Evolutionary conservation across 495 filamentous ascomycete species (phyloP).

Genomic region (Xylaria sp.): DNA sequence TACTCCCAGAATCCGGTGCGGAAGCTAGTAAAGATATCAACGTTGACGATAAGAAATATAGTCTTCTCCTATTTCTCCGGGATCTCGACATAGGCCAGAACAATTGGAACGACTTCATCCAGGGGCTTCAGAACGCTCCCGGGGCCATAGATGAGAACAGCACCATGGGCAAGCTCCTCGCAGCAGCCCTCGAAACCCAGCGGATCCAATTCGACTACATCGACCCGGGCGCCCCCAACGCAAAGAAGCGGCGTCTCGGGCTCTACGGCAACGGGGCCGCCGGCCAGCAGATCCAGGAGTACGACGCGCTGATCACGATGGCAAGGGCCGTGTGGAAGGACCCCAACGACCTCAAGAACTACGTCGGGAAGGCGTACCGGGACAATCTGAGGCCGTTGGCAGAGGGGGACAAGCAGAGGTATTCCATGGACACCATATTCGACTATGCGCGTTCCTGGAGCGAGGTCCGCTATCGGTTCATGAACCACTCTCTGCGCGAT

Average conservation of each 20-base stretch:
- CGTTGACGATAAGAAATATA: background rate
- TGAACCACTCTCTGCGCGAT: slow-evolving; percentile 7
- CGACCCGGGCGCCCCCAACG: background rate
- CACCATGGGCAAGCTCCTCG: background rate
- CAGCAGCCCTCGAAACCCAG: background rate
- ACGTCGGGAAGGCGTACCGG: background rate
- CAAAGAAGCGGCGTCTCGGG: background rate
- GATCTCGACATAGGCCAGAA: background rate
- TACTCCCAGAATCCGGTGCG: background rate
- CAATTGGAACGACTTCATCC: background rate
- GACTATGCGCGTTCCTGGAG: background rate
- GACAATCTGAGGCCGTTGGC: background rate
- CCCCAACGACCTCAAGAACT: background rate
- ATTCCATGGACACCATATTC: background rate
- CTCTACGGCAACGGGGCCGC: slow-evolving; percentile 3
- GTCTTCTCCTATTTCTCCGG: slow-evolving; percentile 13
- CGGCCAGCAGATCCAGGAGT: background rate
- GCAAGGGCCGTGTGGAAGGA: slow-evolving; percentile 6
- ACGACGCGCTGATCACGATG: background rate
- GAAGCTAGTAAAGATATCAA: background rate
- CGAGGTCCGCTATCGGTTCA: slow-evolving; percentile 17
- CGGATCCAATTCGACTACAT: slow-evolving; percentile 11
- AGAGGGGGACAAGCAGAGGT: background rate
- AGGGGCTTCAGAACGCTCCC: background rate
- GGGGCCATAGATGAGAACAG: background rate